Evolutionary conservation across 306 rosid species (phyloP).

Genomic region (Betula pendula): DNA sequence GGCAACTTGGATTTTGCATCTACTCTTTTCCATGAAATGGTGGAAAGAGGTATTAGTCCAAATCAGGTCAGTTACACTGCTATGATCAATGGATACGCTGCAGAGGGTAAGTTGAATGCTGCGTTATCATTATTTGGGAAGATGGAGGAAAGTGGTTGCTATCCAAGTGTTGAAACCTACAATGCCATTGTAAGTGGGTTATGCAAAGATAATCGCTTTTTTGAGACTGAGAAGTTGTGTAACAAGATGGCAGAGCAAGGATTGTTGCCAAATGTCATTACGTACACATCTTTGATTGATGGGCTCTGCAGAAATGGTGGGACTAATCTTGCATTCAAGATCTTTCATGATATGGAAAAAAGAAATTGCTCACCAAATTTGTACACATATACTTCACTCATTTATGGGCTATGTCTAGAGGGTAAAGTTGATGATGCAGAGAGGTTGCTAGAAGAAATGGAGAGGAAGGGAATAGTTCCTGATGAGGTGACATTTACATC

Average conservation of each 20-base stretch:
- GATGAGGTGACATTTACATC: constrained; percentile 48
- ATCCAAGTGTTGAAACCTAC: constrained; percentile 39
- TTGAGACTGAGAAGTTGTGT: constrained; percentile 31
- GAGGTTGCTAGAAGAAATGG: constrained; percentile 40
- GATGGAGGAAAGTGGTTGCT: constrained; percentile 39
- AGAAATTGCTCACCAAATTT: constrained; percentile 38
- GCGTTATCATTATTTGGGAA: constrained; percentile 33
- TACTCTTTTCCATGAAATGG: constrained; percentile 36
- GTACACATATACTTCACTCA: constrained; percentile 43
- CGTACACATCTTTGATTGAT: constrained; percentile 40
- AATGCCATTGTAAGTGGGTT: constrained; percentile 45
- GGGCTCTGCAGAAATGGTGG: constrained; percentile 43
- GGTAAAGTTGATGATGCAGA: constrained; percentile 45
- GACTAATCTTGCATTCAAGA: constrained; percentile 37
- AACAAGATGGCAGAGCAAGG: constrained; percentile 36
- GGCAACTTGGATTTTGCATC: constrained; percentile 27
- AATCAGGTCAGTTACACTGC: constrained; percentile 40
- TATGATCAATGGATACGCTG: constrained; percentile 41
- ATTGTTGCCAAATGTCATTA: constrained; percentile 39
- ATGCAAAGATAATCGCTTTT: constrained; percentile 30
- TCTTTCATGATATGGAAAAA: constrained; percentile 43
- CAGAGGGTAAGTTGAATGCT: constrained; percentile 30
- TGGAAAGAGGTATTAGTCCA: constrained; percentile 36
- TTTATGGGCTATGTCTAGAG: constrained; percentile 45
- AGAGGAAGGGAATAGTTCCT: constrained; percentile 39